A percentile compares a stretch with the other conserved stretches of the same genome.
phyloP scores from a whole-genome alignment of 2,329 filamentous ascomycete species.

The Geosmithia morbida region DNA sequence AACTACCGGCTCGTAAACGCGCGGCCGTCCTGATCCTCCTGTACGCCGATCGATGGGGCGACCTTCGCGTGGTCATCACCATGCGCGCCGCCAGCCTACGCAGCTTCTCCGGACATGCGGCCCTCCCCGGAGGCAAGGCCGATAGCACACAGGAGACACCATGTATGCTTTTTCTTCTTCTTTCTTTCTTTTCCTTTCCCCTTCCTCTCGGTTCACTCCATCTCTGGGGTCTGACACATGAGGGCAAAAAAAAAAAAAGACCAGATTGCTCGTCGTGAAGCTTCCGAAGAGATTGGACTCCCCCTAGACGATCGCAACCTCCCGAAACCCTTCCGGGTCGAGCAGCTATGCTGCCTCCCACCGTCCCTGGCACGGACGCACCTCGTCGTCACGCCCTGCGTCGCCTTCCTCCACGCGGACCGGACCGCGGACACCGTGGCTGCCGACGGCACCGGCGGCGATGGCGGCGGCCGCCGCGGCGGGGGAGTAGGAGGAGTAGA shows the following conservation, averaged over 20 bases:
- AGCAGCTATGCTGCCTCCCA: conserved; percentile 77
- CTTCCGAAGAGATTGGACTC: conserved; percentile 85
- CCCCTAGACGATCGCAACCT: conserved; percentile 55
- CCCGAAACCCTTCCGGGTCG: conserved; percentile 66
- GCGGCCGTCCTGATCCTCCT: conserved; percentile 81
- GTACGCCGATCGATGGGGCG: conserved; percentile 70
- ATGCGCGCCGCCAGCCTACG: conserved; percentile 50
- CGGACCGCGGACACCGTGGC: conserved; percentile 13
- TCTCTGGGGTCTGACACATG: neutral
- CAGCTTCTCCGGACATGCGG: conserved; percentile 71
- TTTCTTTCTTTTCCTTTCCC: too few species aligned
- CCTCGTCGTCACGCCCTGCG: conserved; percentile 60
- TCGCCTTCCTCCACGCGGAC: conserved; percentile 61
- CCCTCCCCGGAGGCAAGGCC: conserved; percentile 68
- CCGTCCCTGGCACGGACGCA: conserved; percentile 60
- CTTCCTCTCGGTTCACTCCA: too few species aligned
- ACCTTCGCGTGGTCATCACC: conserved; percentile 58
- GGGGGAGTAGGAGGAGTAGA: too few species aligned
- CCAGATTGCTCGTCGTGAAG: conserved; percentile 78
- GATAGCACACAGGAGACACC: conserved; percentile 43
- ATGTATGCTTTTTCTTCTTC: conserved; percentile 29
- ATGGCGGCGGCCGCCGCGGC: too few species aligned
- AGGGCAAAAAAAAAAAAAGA: conserved; percentile 26
- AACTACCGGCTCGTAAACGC: conserved; percentile 47
- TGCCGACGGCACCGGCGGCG: neutral